Evolutionary conservation across 1,284 basidiomycete genomes (phyloP).

Genomic region (Fomes fomentarius): DNA sequence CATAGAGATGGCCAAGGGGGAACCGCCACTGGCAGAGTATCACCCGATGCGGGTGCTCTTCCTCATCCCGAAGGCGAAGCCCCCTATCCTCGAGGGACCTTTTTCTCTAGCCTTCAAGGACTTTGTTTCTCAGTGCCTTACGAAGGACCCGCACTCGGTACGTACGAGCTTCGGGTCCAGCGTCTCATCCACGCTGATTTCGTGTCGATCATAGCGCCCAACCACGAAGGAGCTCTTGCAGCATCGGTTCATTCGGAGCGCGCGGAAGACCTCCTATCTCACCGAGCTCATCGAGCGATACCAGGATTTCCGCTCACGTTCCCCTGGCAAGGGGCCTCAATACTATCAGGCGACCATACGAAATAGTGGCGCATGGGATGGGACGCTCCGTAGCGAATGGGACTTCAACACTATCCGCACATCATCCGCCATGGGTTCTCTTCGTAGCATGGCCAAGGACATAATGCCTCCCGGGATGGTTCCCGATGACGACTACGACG

Average conservation of each 20-base stretch:
- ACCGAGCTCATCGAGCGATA: slow-evolving; percentile 87
- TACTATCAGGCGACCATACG: slow-evolving; percentile 58
- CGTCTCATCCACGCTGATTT: slow-evolving; percentile 7
- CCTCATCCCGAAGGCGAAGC: slow-evolving; percentile 95
- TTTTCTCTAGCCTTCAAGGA: slow-evolving; percentile 91
- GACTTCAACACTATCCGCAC: slow-evolving; percentile 91
- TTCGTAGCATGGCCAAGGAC: slow-evolving; percentile 68
- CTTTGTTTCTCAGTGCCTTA: slow-evolving; percentile 89
- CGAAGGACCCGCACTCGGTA: slow-evolving; percentile 86
- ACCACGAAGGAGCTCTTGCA: slow-evolving; percentile 89
- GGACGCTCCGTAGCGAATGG: slow-evolving; percentile 89
- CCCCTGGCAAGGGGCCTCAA: slow-evolving; percentile 53
- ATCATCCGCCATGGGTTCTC: slow-evolving; percentile 73
- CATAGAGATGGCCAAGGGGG: slow-evolving; percentile 94
- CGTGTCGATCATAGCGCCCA: slow-evolving; percentile 63
- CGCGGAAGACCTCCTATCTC: slow-evolving; percentile 81
- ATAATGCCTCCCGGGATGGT: slow-evolving; percentile 62
- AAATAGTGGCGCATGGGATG: slow-evolving; percentile 66
- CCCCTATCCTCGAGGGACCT: slow-evolving; percentile 86
- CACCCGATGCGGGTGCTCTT: slow-evolving; percentile 97
- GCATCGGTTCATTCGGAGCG: slow-evolving; percentile 89
- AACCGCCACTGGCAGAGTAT: slow-evolving; percentile 92
- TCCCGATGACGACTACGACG: slow-evolving; percentile 48
- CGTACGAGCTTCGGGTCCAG: slow-evolving; percentile 31
- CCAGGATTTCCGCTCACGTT: slow-evolving; percentile 66